Evolutionary conservation across 495 filamentous ascomycete species (phyloP), one percentile per base, ranked within the genome.

Genomic region (Friedmanniomyces simplex): DNA sequence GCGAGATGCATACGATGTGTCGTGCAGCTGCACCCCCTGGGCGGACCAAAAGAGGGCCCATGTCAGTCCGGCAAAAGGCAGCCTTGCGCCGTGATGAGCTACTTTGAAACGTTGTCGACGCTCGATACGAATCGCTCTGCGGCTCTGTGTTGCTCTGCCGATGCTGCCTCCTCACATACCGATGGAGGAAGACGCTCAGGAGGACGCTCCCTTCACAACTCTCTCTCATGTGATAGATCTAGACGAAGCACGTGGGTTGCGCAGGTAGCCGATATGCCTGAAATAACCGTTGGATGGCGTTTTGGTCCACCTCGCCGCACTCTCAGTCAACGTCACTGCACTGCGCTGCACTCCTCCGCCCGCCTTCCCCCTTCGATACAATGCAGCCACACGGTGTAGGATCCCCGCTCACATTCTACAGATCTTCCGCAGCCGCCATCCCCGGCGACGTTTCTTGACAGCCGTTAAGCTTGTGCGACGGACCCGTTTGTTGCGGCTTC

Each of bases 51-150:
- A 26, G 22, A 10, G 7, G n/a, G 50, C 36, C 47, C 21, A 32
- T 59, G 53, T 53, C 46, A 28, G 25, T 28, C 18, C 46, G 6
- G 46, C 51, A 32, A 16, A 32, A 32, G 53, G 57, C 50, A 54
- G 57, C 51, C 57, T 59, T 54, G 57, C 57, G 32, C 49, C 10
- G 37, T 34, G 53, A 12, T 18, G 50, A 54, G 18, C 25, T 37
- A 54, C 24, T 16, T 42, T 49, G 57, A 59, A 59, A 59, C 57
- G n/a, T 37, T 30, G 47, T 1, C 41, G 14, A 54, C n/a, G 50
- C 52, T 54, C 5, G 32, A 53, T 41, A 53, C 26, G 50, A 53
- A 53, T 6, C 11, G 1, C 37, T 54, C n/a, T 12, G 36, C 36
- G 37, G 18, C 28, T 26, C n/a, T 43, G 32, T 54, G 37, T 26